A percentile compares a stretch with the other conserved stretches of the same genome.
phyloP scores from a whole-genome alignment of 1,284 basidiomycete genomes.

The Xerocomus alliaceus region DNA sequence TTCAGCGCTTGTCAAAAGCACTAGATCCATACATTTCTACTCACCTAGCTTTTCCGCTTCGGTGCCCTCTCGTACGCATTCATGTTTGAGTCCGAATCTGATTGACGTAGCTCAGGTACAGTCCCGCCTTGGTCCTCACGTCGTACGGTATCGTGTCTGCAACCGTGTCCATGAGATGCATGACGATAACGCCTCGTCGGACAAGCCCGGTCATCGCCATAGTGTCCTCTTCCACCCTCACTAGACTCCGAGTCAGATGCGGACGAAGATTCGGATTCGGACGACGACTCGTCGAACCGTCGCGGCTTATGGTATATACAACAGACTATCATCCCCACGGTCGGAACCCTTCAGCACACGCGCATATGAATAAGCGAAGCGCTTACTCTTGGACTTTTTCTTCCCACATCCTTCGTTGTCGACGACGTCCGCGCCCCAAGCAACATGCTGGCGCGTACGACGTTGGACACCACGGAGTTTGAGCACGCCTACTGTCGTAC shows the following conservation, averaged over 20 bases:
- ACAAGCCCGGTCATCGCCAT: slow-evolving; percentile 21
- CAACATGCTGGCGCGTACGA: slow-evolving; percentile 58
- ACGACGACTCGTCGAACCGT: slow-evolving; percentile 80
- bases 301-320: slow-evolving; percentile 88
- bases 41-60: slow-evolving; percentile 26
- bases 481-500: slow-evolving; percentile 51
- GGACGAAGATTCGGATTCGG: slow-evolving; percentile 60
- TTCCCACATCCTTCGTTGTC: slow-evolving; percentile 83
- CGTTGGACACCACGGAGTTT: slow-evolving; percentile 59
- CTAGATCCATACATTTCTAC: background rate
- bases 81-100: slow-evolving; percentile 18
- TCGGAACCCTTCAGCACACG: no score
- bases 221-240: slow-evolving; percentile 42
- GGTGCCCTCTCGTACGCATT: slow-evolving; percentile 35
- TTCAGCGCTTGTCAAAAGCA: background rate
- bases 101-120: slow-evolving; percentile 22
- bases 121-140: slow-evolving; percentile 13
- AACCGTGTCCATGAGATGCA: slow-evolving; percentile 8
- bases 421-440: slow-evolving; percentile 81
- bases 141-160: background rate
- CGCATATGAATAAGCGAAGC: no score
- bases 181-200: slow-evolving; percentile 13
- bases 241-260: slow-evolving; percentile 42
- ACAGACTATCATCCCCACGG: slow-evolving; percentile 64
- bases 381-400: slow-evolving; percentile 85